Conservation (phyloP, 352 stramenopile species). For the Pythium dissotocum region DNA sequence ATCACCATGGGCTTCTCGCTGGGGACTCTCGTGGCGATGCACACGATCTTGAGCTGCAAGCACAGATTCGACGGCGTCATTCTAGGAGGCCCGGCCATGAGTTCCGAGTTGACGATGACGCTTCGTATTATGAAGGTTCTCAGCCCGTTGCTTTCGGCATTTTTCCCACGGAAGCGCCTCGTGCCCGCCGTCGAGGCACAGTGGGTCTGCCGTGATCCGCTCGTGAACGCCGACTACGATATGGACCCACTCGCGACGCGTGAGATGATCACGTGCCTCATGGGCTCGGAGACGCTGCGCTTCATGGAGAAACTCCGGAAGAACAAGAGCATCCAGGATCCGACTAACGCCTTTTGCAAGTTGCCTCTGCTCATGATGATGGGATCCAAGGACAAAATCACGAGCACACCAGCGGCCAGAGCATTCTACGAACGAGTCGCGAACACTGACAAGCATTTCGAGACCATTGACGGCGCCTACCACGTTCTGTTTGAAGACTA, state of each 20-base stretch:
- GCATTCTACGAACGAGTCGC: conserved; percentile 45
- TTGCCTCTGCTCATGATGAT: conserved; percentile 24
- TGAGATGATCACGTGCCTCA: conserved; percentile 20
- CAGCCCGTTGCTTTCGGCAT: conserved; percentile 5
- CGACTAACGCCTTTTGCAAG: conserved; percentile 12
- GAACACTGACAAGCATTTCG: conserved; percentile 59
- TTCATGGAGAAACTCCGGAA: conserved; percentile 19
- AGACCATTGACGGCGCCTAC: conserved; percentile 50
- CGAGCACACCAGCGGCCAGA: conserved; percentile 37
- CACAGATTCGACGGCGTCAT: conserved; percentile 24
- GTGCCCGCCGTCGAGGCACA: conserved; percentile 25
- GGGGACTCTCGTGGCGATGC: conserved; percentile 14
- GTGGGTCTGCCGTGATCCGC: conserved; percentile 24
- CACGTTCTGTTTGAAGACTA: conserved; percentile 67
- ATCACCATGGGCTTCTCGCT: neutral
- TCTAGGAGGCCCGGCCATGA: conserved; percentile 16
- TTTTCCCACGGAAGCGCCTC: conserved; percentile 17
- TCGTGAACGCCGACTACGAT: conserved; percentile 13
- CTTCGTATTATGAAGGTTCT: conserved; percentile 16
- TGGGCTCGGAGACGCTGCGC: conserved; percentile 21
- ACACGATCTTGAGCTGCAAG: conserved; percentile 22
- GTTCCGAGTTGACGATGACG: conserved; percentile 21
- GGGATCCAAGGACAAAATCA: conserved; percentile 26
- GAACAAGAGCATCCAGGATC: conserved; percentile 19
- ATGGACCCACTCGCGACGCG: conserved; percentile 25